Conservation (phyloP, 2,329 filamentous ascomycete genomes). For the Sarocladiaceae sp. region DNA sequence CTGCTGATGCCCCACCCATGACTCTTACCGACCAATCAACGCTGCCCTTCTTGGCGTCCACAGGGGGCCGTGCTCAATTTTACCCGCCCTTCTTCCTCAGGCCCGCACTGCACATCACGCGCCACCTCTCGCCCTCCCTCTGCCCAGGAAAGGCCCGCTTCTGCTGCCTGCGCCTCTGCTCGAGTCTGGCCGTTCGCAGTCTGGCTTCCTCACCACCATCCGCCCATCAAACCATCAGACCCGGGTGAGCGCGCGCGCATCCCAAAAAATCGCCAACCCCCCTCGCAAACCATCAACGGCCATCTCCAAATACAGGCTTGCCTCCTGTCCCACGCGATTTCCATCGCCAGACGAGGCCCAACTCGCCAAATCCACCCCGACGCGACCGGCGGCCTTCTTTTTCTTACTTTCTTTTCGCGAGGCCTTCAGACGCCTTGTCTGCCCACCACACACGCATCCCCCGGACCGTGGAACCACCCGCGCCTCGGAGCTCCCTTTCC, state of each 20-base stretch:
- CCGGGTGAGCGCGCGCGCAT: conserved; percentile 51
- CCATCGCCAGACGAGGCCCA: conserved; percentile 39
- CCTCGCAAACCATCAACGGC: conserved; percentile 52
- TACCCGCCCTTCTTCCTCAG: conserved; percentile 30
- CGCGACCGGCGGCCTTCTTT: conserved; percentile 27
- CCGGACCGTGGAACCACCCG: conserved; percentile 3
- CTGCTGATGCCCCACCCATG: conserved; percentile 6
- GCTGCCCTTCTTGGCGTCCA: neutral
- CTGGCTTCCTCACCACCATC: conserved; percentile 38
- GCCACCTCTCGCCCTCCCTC: conserved; percentile 19
- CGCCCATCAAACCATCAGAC: conserved; percentile 40
- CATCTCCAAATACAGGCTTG: conserved; percentile 49
- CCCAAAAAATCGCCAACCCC: conserved; percentile 55
- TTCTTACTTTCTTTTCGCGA: conserved; percentile 7
- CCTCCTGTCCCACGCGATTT: conserved; percentile 50
- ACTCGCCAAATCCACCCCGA: conserved; percentile 34
- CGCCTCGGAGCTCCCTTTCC: conserved; percentile 4
- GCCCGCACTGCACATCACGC: conserved; percentile 41
- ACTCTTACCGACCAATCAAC: too few relatives aligned
- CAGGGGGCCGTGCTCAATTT: conserved; percentile 35
- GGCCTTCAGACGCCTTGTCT: too few relatives aligned
- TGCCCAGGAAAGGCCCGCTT: too few relatives aligned
- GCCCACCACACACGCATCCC: conserved; percentile 1
- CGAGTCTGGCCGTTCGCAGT: too few relatives aligned
- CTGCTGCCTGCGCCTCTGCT: conserved; percentile 7